phyloP scores from a whole-genome alignment of 2,329 filamentous ascomycete genomes.

The Hortaea sp. region DNA sequence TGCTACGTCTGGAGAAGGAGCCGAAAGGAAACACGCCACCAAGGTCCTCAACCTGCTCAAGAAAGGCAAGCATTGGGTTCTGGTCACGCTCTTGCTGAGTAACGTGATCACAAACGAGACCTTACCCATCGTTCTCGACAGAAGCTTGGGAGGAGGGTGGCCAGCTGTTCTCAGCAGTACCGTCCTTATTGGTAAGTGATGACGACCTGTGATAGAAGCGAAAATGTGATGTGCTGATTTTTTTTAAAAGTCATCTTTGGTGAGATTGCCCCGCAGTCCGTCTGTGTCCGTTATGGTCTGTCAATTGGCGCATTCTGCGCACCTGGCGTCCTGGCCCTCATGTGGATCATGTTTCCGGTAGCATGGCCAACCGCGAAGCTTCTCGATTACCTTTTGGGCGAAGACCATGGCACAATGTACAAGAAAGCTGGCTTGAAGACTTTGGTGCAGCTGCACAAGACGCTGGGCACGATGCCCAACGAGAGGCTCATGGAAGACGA shows the following conservation, averaged over 20 bases:
- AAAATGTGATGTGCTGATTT: neutral
- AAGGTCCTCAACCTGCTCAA: constrained; percentile 71
- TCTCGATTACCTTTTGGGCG: constrained; percentile 82
- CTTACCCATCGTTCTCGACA: constrained; percentile 85
- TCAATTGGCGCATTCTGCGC: constrained; percentile 93
- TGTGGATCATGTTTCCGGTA: constrained; percentile 84
- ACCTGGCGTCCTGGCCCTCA: constrained; percentile 73
- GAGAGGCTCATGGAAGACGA: constrained; percentile 94
- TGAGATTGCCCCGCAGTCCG: constrained; percentile 88
- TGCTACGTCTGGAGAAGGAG: constrained; percentile 68
- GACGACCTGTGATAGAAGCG: neutral
- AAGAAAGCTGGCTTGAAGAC: constrained; percentile 98
- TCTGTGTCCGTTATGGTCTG: constrained; percentile 91
- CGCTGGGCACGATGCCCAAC: constrained; percentile 67
- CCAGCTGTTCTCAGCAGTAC: constrained; percentile 91
- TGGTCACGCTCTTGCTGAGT: constrained; percentile 84
- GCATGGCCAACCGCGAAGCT: constrained; percentile 95
- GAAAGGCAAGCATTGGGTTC: constrained; percentile 93
- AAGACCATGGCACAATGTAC: constrained; percentile 93
- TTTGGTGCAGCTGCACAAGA: constrained; percentile 87
- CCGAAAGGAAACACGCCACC: constrained; percentile 77
- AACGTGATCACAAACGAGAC: constrained; percentile 99
- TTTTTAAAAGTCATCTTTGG: constrained; percentile 75
- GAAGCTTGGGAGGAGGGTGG: constrained; percentile 87
- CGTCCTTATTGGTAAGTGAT: constrained; percentile 71